These are phyloP conservation scores for Metschnikowia reukaufii DNA, from an alignment of 805 yeast genomes.

Conservation along the genomic window DNA sequence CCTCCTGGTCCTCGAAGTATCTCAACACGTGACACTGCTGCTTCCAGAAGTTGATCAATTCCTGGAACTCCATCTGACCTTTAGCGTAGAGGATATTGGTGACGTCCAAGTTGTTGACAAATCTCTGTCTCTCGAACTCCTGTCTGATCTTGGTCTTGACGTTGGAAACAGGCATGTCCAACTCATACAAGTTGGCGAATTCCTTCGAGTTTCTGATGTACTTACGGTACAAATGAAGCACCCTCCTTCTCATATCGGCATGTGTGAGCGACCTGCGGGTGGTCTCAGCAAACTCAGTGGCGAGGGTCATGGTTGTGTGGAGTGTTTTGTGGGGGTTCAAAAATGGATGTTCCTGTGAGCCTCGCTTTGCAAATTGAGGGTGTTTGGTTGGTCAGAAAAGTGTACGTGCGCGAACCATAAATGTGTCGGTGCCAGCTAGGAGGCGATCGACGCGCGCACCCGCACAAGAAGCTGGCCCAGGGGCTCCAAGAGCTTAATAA, in stretches of 20 bases:
- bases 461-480: slow-evolving; percentile 30
- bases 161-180: slow-evolving; percentile 74
- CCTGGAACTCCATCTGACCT: slow-evolving; percentile 91
- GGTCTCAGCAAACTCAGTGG: slow-evolving; percentile 84
- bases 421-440: not conserved
- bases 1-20: slow-evolving; percentile 69
- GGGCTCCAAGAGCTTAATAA: slow-evolving; percentile 51
- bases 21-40: slow-evolving; percentile 82
- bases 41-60: slow-evolving; percentile 85
- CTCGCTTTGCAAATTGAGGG: slow-evolving; percentile 15
- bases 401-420: slow-evolving; percentile 17
- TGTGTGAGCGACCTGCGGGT: slow-evolving; percentile 63
- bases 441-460: slow-evolving; percentile 4
- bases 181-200: slow-evolving; percentile 63
- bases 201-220: slow-evolving; percentile 63
- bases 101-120: slow-evolving; percentile 62
- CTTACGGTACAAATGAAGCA: slow-evolving; percentile 70
- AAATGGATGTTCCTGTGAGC: not conserved
- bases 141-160: slow-evolving; percentile 84
- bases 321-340: slow-evolving; percentile 1
- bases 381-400: slow-evolving; percentile 21
- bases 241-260: slow-evolving; percentile 61
- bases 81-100: slow-evolving; percentile 71
- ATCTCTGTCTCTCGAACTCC: slow-evolving; percentile 84
- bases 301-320: slow-evolving; percentile 48